These are phyloP conservation scores for Moesziomyces sp. DNA, from an alignment of 1,284 basidiomycete genomes.

Conservation along the genomic window DNA sequence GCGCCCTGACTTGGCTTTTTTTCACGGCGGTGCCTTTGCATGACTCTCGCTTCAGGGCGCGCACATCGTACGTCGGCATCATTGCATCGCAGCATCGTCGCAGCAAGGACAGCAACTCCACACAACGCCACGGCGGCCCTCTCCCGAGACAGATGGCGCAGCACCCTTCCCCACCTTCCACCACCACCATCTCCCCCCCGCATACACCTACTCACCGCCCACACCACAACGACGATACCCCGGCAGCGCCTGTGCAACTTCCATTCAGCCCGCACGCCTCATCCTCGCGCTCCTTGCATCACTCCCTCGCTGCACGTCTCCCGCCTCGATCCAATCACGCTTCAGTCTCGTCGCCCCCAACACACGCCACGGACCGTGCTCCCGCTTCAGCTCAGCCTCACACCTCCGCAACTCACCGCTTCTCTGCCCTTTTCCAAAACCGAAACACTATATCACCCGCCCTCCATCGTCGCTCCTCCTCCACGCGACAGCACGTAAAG, in stretches of 20 bases:
- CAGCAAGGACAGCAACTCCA: too few species aligned
- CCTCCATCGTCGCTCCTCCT: slow-evolving; percentile 17
- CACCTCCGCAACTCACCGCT: slow-evolving; percentile 7
- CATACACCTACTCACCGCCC: background rate
- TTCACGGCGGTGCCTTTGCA: too few species aligned
- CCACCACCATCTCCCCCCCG: background rate
- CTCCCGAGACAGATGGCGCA: background rate
- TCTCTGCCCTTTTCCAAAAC: slow-evolving; percentile 22
- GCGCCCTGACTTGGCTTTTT: background rate
- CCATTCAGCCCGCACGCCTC: background rate
- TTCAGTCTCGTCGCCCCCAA: background rate
- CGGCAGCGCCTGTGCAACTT: background rate
- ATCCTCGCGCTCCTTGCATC: slow-evolving; percentile 19
- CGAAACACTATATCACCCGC: background rate
- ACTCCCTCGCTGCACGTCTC: slow-evolving; percentile 25
- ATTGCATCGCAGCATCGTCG: too few species aligned
- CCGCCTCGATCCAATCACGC: slow-evolving; percentile 5
- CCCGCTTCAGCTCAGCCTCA: slow-evolving; percentile 3
- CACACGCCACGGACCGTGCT: background rate
- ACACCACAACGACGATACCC: background rate
- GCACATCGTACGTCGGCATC: too few species aligned
- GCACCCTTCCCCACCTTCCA: too few species aligned
- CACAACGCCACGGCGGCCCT: too few species aligned
- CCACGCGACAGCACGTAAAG: slow-evolving; percentile 44
- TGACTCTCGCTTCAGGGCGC: too few species aligned